Evolutionary conservation across 257 asterid species (phyloP).

Genomic region (Penstemon barbatus): DNA sequence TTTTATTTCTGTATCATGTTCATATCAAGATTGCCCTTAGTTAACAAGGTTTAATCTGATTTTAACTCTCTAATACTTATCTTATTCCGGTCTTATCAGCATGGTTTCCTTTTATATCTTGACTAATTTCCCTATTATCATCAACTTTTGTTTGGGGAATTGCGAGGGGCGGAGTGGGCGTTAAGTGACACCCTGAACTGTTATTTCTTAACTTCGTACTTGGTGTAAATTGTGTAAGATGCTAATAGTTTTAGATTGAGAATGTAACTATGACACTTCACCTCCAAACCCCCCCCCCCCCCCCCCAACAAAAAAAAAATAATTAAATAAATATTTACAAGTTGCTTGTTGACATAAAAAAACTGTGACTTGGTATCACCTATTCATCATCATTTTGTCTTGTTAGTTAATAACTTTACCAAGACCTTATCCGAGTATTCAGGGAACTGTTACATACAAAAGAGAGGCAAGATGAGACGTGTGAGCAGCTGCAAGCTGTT

Average conservation of each 20-base stretch:
- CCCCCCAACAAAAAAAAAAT: neutral
- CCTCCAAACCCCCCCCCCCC: neutral
- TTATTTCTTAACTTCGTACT: neutral
- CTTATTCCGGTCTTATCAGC: neutral
- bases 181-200: neutral
- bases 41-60: neutral
- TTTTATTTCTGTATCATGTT: neutral
- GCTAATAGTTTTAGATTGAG: neutral
- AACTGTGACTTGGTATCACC: neutral
- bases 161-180: neutral
- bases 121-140: neutral
- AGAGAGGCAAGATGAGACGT: constrained; percentile 60
- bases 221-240: neutral
- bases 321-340: neutral
- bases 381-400: constrained; percentile 4
- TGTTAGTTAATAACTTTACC: constrained; percentile 10
- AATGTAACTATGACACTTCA: neutral
- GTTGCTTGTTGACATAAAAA: constrained; percentile 7
- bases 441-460: constrained; percentile 73
- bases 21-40: neutral
- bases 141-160: constrained; percentile 1
- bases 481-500: constrained; percentile 50
- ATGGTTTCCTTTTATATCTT: neutral
- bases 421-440: constrained; percentile 23
- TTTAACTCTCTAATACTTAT: neutral